Conservation (phyloP, 2,329 filamentous ascomycete genomes). For the Nannizziopsis arthrosporioides region DNA sequence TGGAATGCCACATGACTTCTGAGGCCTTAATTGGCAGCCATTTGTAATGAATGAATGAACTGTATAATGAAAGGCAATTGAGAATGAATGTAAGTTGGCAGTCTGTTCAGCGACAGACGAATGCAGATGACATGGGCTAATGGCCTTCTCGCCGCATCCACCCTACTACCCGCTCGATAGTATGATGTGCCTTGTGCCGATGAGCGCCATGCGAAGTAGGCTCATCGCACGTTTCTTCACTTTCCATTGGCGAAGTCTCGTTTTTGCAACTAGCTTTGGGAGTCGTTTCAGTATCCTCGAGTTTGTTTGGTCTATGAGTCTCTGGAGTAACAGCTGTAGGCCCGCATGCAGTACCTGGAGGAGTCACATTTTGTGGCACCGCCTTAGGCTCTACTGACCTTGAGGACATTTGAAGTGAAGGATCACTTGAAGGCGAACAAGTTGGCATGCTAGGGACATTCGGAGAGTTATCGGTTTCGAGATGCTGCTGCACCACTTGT, state of each 20-base stretch:
- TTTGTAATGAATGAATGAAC: too few relatives aligned
- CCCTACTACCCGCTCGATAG: constrained; percentile 12
- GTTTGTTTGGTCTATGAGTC: constrained; percentile 1
- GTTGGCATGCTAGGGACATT: neutral
- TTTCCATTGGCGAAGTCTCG: neutral
- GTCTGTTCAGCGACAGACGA: neutral
- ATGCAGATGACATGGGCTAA: neutral
- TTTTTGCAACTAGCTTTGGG: constrained; percentile 9
- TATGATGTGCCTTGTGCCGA: constrained; percentile 8
- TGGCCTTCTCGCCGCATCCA: constrained; percentile 14
- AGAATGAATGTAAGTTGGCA: neutral
- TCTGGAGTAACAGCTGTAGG: constrained; percentile 6
- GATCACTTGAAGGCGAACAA: neutral
- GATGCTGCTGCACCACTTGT: neutral
- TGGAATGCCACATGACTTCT: neutral
- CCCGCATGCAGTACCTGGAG: constrained; percentile 2
- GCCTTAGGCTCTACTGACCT: neutral
- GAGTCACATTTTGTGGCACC: neutral
- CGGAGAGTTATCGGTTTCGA: neutral
- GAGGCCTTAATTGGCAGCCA: too few relatives aligned
- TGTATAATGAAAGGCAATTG: neutral
- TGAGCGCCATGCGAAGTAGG: constrained; percentile 13
- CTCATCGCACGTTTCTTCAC: constrained; percentile 1
- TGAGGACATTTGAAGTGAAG: neutral
- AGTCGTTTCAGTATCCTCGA: constrained; percentile 10